phyloP scores from a whole-genome alignment of 164 flowering plant genomes.

The grape (Vitis vinifera) region DNA sequence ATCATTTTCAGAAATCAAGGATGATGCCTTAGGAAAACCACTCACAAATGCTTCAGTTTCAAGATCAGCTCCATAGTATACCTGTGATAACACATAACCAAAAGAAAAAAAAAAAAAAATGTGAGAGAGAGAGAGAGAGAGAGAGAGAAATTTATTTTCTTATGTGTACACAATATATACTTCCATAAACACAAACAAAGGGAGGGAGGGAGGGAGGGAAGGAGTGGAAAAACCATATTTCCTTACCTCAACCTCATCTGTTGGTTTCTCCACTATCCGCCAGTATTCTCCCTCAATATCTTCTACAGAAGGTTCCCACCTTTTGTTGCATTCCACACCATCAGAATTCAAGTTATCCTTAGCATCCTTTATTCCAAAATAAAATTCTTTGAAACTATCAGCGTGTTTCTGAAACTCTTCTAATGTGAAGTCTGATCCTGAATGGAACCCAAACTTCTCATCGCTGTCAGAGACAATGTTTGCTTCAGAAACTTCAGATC shows the following conservation, averaged over 20 bases:
- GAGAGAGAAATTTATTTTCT: not conserved
- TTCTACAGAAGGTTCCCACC: slow-evolving; percentile 57
- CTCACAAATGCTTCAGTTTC: slow-evolving; percentile 78
- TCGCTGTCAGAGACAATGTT: slow-evolving; percentile 47
- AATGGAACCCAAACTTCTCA: slow-evolving; percentile 84
- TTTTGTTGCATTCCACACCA: slow-evolving; percentile 17
- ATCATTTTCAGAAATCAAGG: slow-evolving; percentile 23
- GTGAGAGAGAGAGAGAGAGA: not conserved
- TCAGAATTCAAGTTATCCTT: slow-evolving; percentile 16
- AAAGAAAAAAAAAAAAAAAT: too few relatives aligned
- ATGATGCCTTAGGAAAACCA: slow-evolving; percentile 71
- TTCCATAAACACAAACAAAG: not conserved
- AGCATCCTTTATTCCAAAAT: slow-evolving; percentile 47
- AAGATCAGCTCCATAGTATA: slow-evolving; percentile 87
- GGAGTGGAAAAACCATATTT: not conserved
- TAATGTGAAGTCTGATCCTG: slow-evolving; percentile 78
- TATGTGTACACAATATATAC: too few relatives aligned
- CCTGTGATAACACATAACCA: slow-evolving; percentile 35
- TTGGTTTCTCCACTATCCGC: slow-evolving; percentile 82
- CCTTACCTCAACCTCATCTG: slow-evolving; percentile 81
- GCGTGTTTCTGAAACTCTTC: slow-evolving; percentile 64
- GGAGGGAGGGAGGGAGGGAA: not conserved
- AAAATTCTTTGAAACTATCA: slow-evolving; percentile 49
- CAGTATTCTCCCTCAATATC: slow-evolving; percentile 96
- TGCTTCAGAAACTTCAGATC: slow-evolving; percentile 38